A percentile compares a stretch with the other conserved stretches of the same genome.
Evolutionary conservation across 129 eudicot species (phyloP).

Genomic region (Pseudognaphalium luteoalbum): DNA sequence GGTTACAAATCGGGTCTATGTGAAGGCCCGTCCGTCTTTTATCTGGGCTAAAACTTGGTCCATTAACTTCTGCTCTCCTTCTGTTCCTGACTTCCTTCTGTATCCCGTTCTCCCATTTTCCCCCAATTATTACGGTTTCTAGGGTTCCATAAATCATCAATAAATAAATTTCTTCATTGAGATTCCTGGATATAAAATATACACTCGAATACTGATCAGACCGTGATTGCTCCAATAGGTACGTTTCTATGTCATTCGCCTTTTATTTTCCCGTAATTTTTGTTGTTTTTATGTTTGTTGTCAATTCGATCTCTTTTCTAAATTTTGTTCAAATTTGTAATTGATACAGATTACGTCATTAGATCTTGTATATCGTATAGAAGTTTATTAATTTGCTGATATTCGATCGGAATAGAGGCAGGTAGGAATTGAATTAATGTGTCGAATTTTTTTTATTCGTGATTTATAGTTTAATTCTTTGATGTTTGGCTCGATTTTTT

Average conservation of each 20-base stretch:
- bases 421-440: background rate
- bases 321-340: background rate
- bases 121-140: background rate
- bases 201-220: background rate
- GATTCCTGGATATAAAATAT: background rate
- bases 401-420: background rate
- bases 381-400: background rate
- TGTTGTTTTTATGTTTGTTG: background rate
- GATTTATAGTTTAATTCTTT: too few relatives aligned
- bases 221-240: background rate
- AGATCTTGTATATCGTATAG: conserved; percentile 12
- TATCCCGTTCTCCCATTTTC: background rate
- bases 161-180: background rate
- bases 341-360: background rate
- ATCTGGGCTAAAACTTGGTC: background rate
- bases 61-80: background rate
- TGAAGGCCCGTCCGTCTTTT: background rate
- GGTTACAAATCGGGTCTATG: too few relatives aligned
- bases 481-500: too few relatives aligned
- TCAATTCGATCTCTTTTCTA: background rate
- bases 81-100: background rate
- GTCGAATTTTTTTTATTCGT: too few relatives aligned
- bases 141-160: background rate
- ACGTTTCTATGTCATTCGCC: background rate
- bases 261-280: background rate